phyloP scores from a whole-genome alignment of 495 filamentous ascomycete species.

The Penicillium daleae region DNA sequence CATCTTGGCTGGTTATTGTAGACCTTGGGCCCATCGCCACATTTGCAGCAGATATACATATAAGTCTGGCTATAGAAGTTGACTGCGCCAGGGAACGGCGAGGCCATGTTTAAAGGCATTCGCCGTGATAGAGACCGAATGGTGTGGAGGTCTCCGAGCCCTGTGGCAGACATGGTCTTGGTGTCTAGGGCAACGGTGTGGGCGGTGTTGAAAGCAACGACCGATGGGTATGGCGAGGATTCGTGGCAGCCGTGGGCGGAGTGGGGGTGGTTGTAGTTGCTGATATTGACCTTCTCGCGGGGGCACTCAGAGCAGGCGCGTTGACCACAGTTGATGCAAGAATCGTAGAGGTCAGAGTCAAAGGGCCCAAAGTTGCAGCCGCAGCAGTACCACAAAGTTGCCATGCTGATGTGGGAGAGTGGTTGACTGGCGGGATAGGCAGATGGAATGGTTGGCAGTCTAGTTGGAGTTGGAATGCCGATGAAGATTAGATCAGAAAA shows the following conservation, averaged over 20 bases:
- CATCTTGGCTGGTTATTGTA: constrained; percentile 40
- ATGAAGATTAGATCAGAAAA: constrained; percentile 1
- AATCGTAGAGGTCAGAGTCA: constrained; percentile 27
- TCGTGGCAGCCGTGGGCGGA: constrained; percentile 18
- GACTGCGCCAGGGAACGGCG: neutral
- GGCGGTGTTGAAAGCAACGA: constrained; percentile 10
- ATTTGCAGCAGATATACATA: constrained; percentile 47
- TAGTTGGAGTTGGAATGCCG: constrained; percentile 6
- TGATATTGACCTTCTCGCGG: constrained; percentile 19
- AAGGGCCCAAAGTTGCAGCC: constrained; percentile 37
- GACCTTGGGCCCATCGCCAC: constrained; percentile 46
- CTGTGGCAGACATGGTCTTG: constrained; percentile 12
- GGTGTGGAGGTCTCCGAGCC: constrained; percentile 14
- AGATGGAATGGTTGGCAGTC: constrained; percentile 4
- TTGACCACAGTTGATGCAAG: constrained; percentile 32
- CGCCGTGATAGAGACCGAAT: constrained; percentile 17
- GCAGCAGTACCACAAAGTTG: constrained; percentile 41
- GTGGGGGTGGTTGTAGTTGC: constrained; percentile 10
- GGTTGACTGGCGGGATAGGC: neutral
- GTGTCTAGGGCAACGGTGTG: constrained; percentile 10
- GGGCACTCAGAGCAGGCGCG: constrained; percentile 27
- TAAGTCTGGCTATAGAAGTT: constrained; percentile 14
- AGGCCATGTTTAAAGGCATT: neutral
- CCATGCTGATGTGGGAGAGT: constrained; percentile 23
- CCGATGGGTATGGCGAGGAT: constrained; percentile 26